These are phyloP conservation scores for Aspergillus bombycis DNA, from an alignment of 2,329 filamentous ascomycete genomes.

Conservation along the genomic window DNA sequence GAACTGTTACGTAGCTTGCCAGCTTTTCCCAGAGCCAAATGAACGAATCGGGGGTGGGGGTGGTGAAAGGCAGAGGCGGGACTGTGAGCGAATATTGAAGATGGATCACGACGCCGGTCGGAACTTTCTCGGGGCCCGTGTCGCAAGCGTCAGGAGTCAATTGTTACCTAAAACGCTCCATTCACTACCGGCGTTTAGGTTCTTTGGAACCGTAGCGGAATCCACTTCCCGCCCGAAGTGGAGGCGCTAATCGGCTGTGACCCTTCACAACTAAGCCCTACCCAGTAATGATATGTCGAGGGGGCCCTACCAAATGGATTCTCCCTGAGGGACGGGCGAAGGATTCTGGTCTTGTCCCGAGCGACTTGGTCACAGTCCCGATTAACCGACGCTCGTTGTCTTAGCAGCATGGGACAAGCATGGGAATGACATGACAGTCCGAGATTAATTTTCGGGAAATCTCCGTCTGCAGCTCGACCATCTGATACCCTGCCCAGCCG, in stretches of 20 bases:
- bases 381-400: not conserved
- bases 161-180: conserved; percentile 3
- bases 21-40: not conserved
- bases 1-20: not conserved
- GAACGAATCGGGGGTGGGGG: not conserved
- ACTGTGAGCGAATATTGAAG: not conserved
- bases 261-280: not conserved
- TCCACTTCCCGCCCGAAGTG: conserved; percentile 8
- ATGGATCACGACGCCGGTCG: not conserved
- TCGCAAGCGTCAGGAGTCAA: not conserved
- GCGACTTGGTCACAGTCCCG: not conserved
- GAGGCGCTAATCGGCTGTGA: not conserved
- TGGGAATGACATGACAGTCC: not conserved
- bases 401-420: not conserved
- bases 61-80: not conserved
- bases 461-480: not conserved
- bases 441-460: conserved; percentile 1
- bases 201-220: conserved; percentile 4
- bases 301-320: not conserved
- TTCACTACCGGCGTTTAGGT: not conserved
- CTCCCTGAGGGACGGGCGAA: not conserved
- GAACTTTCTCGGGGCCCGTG: not conserved
- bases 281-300: not conserved
- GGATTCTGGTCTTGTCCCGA: not conserved
- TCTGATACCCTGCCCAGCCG: not conserved